phyloP scores from a whole-genome alignment of 495 filamentous ascomycete species.

The Talaromyces proteolyticus region DNA sequence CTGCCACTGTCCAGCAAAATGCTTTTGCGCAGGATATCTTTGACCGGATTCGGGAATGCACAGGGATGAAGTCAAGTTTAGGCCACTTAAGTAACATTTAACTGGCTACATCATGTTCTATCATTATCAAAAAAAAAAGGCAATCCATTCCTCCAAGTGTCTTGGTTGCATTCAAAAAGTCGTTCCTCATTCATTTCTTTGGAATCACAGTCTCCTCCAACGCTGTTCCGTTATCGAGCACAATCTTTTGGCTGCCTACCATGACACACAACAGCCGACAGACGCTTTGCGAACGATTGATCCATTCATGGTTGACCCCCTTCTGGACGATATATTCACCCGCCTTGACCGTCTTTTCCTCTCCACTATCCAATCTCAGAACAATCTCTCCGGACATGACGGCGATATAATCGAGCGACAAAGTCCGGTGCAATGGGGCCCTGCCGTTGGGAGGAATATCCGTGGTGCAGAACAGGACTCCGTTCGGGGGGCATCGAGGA shows the following conservation, averaged over 20 bases:
- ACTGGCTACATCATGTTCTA: no score
- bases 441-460: conserved; percentile 43
- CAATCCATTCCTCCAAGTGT: neutral
- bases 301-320: conserved; percentile 16
- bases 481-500: conserved; percentile 14
- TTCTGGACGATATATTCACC: conserved; percentile 18
- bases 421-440: conserved; percentile 56
- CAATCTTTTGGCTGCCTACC: conserved; percentile 20
- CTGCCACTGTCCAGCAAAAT: neutral
- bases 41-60: conserved; percentile 7
- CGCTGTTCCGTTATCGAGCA: conserved; percentile 15
- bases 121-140: neutral
- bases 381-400: conserved; percentile 60
- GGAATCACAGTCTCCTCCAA: neutral
- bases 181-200: neutral
- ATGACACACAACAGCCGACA: conserved; percentile 24
- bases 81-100: conserved; percentile 7
- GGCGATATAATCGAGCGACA: conserved; percentile 61
- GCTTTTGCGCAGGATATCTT: conserved; percentile 1
- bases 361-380: conserved; percentile 56
- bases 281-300: conserved; percentile 25
- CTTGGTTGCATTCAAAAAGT: no score
- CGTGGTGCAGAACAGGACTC: conserved; percentile 53
- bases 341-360: conserved; percentile 14
- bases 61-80: conserved; percentile 24